Evolutionary conservation across 352 stramenopile species (phyloP).

Genomic region (Pythium brachiatum): DNA sequence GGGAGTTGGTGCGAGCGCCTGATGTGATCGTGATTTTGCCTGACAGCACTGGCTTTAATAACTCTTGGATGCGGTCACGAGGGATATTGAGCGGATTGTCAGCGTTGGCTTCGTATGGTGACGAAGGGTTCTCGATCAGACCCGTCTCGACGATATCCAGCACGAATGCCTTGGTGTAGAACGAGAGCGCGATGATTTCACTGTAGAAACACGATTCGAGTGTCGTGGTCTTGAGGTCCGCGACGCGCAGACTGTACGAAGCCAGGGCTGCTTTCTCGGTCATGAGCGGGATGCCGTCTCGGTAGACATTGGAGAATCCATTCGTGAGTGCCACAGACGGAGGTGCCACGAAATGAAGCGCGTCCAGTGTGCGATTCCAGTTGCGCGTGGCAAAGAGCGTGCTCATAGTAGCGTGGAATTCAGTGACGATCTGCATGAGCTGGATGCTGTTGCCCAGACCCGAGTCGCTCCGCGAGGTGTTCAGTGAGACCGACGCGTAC

Average conservation of each 20-base stretch:
- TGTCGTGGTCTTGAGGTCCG: constrained; percentile 20
- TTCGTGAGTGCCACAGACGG: constrained; percentile 20
- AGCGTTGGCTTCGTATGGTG: constrained; percentile 6
- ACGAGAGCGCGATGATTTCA: constrained; percentile 21
- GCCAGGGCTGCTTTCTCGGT: constrained; percentile 17
- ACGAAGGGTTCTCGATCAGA: constrained; percentile 1
- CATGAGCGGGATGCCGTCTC: constrained; percentile 23
- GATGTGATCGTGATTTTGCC: constrained; percentile 25
- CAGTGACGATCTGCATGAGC: constrained; percentile 28
- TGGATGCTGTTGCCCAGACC: constrained; percentile 31
- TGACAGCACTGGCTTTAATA: constrained; percentile 8
- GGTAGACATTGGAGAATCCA: constrained; percentile 26
- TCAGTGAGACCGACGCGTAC: constrained; percentile 19
- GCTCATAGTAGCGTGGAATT: constrained; percentile 31
- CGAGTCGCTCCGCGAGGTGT: constrained; percentile 12
- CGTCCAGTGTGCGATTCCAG: constrained; percentile 33
- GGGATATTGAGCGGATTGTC: neutral
- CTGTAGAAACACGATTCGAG: constrained; percentile 31
- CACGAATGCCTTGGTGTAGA: constrained; percentile 33
- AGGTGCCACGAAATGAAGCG: constrained; percentile 18
- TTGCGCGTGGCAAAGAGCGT: constrained; percentile 28
- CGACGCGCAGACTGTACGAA: constrained; percentile 11
- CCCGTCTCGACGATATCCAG: constrained; percentile 28
- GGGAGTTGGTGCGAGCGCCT: constrained; percentile 9
- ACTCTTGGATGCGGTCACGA: constrained; percentile 17